A percentile compares a stretch with the other conserved stretches of the same genome.
Evolutionary conservation across 2,329 filamentous ascomycete genomes (phyloP).

Genomic region (Myriosclerotinia curreyana): DNA sequence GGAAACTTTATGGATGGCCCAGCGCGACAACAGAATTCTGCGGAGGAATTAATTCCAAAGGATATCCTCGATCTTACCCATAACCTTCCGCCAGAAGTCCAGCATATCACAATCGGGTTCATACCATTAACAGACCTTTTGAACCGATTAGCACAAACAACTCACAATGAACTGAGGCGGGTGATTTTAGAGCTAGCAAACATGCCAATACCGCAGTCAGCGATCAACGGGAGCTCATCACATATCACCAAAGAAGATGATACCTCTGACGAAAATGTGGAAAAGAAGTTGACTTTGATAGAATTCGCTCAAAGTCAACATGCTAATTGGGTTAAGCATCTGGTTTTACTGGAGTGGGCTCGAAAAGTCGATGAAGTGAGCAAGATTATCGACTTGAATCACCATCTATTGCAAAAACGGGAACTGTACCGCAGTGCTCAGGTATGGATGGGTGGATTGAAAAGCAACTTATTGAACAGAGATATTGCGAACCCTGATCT

Average conservation of each 20-base stretch:
- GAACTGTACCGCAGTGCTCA: slow-evolving; percentile 59
- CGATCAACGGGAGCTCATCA: slow-evolving; percentile 51
- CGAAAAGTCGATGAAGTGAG: slow-evolving; percentile 74
- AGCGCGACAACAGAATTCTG: slow-evolving; percentile 28
- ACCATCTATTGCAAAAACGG: slow-evolving; percentile 65
- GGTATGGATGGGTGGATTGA: slow-evolving; percentile 66
- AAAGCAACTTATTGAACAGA: slow-evolving; percentile 66
- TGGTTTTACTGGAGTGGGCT: slow-evolving; percentile 90
- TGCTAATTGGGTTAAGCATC: slow-evolving; percentile 85
- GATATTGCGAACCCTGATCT: slow-evolving; percentile 88
- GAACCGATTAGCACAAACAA: slow-evolving; percentile 75
- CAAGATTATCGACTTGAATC: slow-evolving; percentile 82
- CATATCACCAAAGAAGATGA: slow-evolving; percentile 49
- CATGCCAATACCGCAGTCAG: slow-evolving; percentile 56
- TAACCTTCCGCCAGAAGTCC: slow-evolving; percentile 58
- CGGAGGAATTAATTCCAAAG: slow-evolving; percentile 28
- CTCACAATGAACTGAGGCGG: slow-evolving; percentile 73
- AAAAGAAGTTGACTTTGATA: slow-evolving; percentile 73
- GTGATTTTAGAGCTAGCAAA: slow-evolving; percentile 68
- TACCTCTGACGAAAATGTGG: slow-evolving; percentile 60
- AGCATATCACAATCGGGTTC: slow-evolving; percentile 73
- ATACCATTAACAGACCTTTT: slow-evolving; percentile 73
- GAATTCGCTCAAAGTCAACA: slow-evolving; percentile 78
- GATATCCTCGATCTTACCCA: slow-evolving; percentile 48
- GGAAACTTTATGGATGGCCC: slow-evolving; percentile 26